Evolutionary conservation across 169 alveolate genomes (phyloP).

Genomic region (Plasmodium gaboni): DNA sequence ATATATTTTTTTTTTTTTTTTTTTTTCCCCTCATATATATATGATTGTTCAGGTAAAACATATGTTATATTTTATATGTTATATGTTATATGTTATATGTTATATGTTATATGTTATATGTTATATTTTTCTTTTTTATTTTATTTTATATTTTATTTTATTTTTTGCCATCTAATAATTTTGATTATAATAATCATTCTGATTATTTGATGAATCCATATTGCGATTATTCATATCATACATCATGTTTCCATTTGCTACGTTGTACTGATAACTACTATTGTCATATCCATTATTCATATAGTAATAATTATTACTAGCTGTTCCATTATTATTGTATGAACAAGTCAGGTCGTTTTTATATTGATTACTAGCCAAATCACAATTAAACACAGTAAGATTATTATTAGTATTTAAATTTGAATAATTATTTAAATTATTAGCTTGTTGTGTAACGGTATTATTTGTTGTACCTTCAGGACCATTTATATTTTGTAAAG

Average conservation of each 20-base stretch:
- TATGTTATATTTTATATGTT: no score
- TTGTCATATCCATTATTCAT: conserved; percentile 6
- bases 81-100: no score
- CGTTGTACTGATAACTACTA: background rate
- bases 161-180: conserved; percentile 6
- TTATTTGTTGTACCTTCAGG: background rate
- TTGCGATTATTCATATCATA: conserved; percentile 14
- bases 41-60: no score
- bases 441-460: background rate
- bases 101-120: no score
- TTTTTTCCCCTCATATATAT: no score
- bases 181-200: conserved; percentile 6
- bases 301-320: conserved; percentile 1
- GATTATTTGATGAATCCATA: background rate
- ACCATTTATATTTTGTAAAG: conserved; percentile 8
- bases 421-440: background rate
- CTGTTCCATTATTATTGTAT: conserved; percentile 4
- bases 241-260: background rate
- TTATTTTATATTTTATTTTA: no score
- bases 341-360: conserved; percentile 22
- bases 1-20: no score
- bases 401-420: conserved; percentile 8
- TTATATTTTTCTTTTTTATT: no score
- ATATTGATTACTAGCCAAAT: conserved; percentile 3
- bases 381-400: background rate